Conservation (phyloP, 305 asterid genomes). For the Solanum hybrid region DNA sequence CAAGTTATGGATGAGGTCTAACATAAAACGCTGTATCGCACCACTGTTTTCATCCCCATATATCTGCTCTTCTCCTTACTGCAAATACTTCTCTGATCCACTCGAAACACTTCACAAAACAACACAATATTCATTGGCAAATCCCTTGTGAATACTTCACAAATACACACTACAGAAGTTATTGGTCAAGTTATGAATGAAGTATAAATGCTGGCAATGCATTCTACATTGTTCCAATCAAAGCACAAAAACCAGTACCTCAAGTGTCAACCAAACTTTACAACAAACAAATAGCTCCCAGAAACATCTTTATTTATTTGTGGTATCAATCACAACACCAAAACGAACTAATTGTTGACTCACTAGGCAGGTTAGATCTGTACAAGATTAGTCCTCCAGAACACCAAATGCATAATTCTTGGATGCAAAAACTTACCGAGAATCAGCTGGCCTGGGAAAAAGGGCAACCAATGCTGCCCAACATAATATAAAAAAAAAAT, state of each 20-base stretch:
- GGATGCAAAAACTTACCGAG: conserved; percentile 15
- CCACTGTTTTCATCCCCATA: neutral
- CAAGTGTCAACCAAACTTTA: neutral
- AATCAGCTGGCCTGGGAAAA: conserved; percentile 8
- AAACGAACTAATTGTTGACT: neutral
- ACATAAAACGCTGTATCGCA: neutral
- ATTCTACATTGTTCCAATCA: neutral
- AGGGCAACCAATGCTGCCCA: neutral
- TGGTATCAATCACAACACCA: neutral
- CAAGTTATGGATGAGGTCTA: neutral
- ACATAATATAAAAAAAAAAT: neutral
- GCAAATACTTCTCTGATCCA: neutral
- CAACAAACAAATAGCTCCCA: neutral
- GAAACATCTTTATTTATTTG: neutral
- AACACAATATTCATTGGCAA: neutral
- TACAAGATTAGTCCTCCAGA: neutral
- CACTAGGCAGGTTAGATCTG: neutral
- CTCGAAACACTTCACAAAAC: neutral
- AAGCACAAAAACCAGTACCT: neutral
- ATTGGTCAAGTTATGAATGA: neutral
- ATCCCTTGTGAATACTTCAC: neutral
- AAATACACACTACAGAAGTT: neutral
- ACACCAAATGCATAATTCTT: conserved; percentile 5
- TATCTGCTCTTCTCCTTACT: neutral
- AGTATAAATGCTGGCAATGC: neutral